phyloP scores from a whole-genome alignment of 176 grass and related monocot genomes.

The Aegilops bicornis region DNA sequence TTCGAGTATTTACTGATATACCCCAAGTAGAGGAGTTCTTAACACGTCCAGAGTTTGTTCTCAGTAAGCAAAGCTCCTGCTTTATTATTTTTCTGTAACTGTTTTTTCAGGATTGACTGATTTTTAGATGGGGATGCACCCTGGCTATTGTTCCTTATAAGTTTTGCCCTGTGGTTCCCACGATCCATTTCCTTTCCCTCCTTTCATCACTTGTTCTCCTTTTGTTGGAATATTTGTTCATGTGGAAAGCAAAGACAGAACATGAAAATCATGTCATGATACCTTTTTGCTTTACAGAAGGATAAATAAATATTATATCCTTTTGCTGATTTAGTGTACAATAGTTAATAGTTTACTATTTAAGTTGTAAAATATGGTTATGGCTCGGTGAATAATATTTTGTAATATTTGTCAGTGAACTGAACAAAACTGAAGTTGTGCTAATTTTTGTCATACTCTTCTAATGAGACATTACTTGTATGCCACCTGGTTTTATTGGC shows the following conservation, averaged over 20 bases:
- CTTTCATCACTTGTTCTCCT: not conserved
- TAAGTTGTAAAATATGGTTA: not conserved
- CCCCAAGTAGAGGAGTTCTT: constrained; percentile 91
- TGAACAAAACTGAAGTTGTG: not conserved
- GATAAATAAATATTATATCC: not conserved
- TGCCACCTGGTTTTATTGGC: not conserved
- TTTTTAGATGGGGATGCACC: not conserved
- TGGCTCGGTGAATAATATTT: not conserved
- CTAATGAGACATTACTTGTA: not conserved
- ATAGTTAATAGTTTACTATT: not conserved
- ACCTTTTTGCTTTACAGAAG: not conserved
- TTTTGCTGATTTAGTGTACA: not conserved
- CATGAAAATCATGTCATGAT: not conserved
- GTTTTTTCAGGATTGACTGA: not conserved
- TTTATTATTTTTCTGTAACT: not conserved
- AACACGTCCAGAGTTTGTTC: constrained; percentile 81
- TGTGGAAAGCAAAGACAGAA: not conserved
- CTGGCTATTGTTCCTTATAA: not conserved
- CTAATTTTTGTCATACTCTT: not conserved
- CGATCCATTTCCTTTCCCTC: constrained; percentile 3
- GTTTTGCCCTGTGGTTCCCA: not conserved
- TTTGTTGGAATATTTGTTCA: not conserved
- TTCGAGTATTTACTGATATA: constrained; percentile 85
- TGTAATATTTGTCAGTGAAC: not conserved
- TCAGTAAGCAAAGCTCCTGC: constrained; percentile 57